These are phyloP conservation scores for Malus domestica DNA, from an alignment of 306 rosid species.

Conservation along the genomic window DNA sequence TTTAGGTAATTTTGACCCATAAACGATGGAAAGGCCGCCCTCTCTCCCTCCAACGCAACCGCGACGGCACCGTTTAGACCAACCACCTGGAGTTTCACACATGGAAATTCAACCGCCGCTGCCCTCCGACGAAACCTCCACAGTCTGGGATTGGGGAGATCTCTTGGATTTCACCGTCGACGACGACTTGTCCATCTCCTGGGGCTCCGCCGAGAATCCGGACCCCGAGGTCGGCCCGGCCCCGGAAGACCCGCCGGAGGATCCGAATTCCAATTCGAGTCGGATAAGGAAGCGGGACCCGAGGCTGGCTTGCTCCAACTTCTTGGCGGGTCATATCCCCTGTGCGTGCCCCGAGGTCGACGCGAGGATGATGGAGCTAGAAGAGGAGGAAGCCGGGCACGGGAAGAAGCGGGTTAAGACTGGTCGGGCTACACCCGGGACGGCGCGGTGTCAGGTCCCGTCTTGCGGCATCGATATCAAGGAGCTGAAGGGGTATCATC, in stretches of 20 bases:
- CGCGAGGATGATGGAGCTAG: conserved; percentile 41
- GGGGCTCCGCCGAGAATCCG: conserved; percentile 5
- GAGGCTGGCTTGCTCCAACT: conserved; percentile 71
- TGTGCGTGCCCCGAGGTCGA: conserved; percentile 97
- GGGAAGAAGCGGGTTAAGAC: conserved; percentile 62
- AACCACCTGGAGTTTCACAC: conserved; percentile 1
- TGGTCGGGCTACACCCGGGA: conserved; percentile 32
- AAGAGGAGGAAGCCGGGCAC: conserved; percentile 45
- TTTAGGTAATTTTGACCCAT: neutral
- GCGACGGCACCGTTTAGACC: neutral
- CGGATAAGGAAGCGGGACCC: conserved; percentile 87
- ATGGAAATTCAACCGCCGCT: conserved; percentile 27
- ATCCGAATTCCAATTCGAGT: neutral
- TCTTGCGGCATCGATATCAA: conserved; percentile 70
- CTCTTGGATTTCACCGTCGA: conserved; percentile 48
- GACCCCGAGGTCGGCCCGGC: neutral
- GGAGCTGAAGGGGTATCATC: conserved; percentile 86
- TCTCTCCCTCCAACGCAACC: conserved; percentile 2
- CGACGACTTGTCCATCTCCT: conserved; percentile 21
- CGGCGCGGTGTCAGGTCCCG: conserved; percentile 76
- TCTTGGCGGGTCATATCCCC: conserved; percentile 75
- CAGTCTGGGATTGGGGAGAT: conserved; percentile 54
- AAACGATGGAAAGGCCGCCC: neutral
- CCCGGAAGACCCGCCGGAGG: conserved; percentile 2
- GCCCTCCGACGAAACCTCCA: conserved; percentile 16